Base-by-base conservation (phyloP, 148 eudicot genomes). In the Spergularia bocconei region DNA sequence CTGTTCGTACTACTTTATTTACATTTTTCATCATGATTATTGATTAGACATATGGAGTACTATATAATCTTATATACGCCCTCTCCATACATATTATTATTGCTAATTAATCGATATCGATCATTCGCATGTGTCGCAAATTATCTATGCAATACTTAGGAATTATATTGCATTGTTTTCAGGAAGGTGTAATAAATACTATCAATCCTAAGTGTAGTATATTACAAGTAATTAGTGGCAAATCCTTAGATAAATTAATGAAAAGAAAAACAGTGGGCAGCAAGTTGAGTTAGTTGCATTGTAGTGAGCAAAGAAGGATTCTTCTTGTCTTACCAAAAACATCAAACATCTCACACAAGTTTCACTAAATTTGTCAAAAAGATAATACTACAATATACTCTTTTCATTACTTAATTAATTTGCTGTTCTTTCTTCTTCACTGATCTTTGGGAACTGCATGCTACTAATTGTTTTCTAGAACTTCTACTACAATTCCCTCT, bases 101-200 rank as follows among this genome's bases (percentile, higher is more conserved):
- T 63, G 3, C 0, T 68, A 48, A 52, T 21, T 19, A 20, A 59
- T 25, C 25, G 25, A 23, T 44, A 11, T 20, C n/a, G n/a, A n/a
- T n/a, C 51, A 75, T 56, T 75, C 39, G 66, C 75, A 80, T 70
- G 75, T 60, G 69, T 16, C 44, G 9, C 63, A 41, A 57, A 5
- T 50, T 53, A 44, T 17, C 21, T 53, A 62, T 44, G 3, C 2
- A 4, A 4, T 29, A 41, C 20, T 54, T 54, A 21, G 41, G 13
- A n/a, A 7, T 41, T 20, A 23, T 72, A 25, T 29, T 67, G 77
- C 83, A 81, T 81, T 77, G 80, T 81, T 81, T 81, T 77, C 77
- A 81, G 83, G 80, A 62, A 76, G 51, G 4, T 10, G 52, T 72
- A 77, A 72, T 77, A 59, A 47, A 50, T 67, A 52, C 55, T 70